Conservation (phyloP, 2,329 filamentous ascomycete species). For the Albifimbria verrucaria region DNA sequence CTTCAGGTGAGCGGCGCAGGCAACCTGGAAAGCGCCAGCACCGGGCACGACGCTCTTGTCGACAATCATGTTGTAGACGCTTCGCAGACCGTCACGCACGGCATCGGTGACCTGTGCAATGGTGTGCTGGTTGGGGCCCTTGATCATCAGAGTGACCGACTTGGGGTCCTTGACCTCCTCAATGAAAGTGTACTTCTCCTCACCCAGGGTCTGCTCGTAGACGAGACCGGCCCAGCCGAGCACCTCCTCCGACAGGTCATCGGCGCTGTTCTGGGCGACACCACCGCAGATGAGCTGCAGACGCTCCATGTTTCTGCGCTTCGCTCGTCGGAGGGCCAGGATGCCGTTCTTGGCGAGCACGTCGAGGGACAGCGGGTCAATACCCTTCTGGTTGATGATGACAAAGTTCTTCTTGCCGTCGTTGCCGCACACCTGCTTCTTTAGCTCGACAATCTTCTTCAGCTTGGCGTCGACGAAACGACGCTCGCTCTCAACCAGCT, state of each 20-base stretch:
- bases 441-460: constrained; percentile 94
- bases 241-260: constrained; percentile 82
- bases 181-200: constrained; percentile 98
- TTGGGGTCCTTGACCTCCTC: constrained; percentile 99
- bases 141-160: constrained; percentile 95
- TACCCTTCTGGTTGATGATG: constrained; percentile 98
- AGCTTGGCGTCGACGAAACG: constrained; percentile 95
- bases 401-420: constrained; percentile 96
- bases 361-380: constrained; percentile 92
- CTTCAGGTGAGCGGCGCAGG: constrained; percentile 81
- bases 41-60: constrained; percentile 93
- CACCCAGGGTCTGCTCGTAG: constrained; percentile 94
- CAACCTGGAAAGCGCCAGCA: constrained; percentile 92
- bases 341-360: constrained; percentile 98
- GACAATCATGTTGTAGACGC: constrained; percentile 99
- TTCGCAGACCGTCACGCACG: constrained; percentile 88
- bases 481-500: constrained; percentile 95
- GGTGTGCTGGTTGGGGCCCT: constrained; percentile 94
- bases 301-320: constrained; percentile 98
- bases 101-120: constrained; percentile 97
- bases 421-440: constrained; percentile 94
- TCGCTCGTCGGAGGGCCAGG: constrained; percentile 86
- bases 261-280: constrained; percentile 89
- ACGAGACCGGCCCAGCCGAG: constrained; percentile 95
- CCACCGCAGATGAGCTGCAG: constrained; percentile 93